These are phyloP conservation scores for Monosporascus ibericus DNA, from an alignment of 2,329 filamentous ascomycete species.

Conservation along the genomic window DNA sequence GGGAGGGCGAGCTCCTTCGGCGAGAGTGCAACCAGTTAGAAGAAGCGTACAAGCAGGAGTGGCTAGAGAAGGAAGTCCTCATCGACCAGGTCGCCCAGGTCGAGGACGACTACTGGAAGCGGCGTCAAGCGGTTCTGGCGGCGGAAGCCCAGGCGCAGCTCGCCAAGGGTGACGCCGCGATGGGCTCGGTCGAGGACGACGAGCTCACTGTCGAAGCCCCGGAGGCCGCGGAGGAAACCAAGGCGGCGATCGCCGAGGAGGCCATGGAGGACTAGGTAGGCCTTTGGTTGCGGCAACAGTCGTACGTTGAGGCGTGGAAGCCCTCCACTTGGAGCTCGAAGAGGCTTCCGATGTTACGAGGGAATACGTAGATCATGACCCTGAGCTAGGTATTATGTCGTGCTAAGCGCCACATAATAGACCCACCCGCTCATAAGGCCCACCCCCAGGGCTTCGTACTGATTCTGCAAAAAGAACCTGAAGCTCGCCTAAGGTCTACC, in stretches of 20 bases:
- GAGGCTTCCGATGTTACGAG: no score
- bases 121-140: constrained; percentile 47
- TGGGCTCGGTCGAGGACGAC: neutral
- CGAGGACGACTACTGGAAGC: constrained; percentile 60
- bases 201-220: neutral
- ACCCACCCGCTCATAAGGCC: no score
- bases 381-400: no score
- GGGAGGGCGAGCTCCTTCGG: constrained; percentile 58
- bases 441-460: no score
- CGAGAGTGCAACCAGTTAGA: constrained; percentile 63
- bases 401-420: no score
- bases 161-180: neutral
- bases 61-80: constrained; percentile 73
- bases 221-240: neutral
- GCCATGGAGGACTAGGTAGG: neutral
- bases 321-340: no score
- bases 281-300: no score
- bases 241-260: neutral
- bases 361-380: no score
- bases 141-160: constrained; percentile 22
- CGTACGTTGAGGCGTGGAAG: no score
- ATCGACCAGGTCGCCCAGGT: constrained; percentile 64
- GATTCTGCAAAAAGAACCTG: no score
- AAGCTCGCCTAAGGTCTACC: no score
- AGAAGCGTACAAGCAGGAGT: constrained; percentile 61